Evolutionary conservation across 345 rosid species (phyloP).

Genomic region (Citrus glauca): DNA sequence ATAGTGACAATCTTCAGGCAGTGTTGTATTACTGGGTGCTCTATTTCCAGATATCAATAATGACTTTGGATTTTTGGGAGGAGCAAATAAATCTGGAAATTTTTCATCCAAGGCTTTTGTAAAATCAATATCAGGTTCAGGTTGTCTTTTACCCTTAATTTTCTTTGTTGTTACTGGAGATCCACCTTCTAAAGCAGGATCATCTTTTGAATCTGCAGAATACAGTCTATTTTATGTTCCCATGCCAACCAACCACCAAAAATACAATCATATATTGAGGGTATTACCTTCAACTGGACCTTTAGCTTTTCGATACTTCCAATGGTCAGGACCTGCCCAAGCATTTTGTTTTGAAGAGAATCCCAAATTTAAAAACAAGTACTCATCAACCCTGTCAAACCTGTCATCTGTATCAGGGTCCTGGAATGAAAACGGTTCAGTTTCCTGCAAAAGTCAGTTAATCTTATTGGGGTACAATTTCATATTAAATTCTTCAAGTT

Average conservation of each 20-base stretch:
- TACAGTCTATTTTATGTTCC: constrained; percentile 9
- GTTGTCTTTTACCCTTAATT: constrained; percentile 58
- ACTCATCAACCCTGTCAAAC: constrained; percentile 59
- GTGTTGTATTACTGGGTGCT: constrained; percentile 51
- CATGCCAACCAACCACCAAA: neutral
- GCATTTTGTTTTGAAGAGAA: constrained; percentile 67
- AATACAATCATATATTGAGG: neutral
- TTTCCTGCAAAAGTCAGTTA: constrained; percentile 42
- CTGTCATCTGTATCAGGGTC: constrained; percentile 45
- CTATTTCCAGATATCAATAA: constrained; percentile 72
- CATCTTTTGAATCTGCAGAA: constrained; percentile 47
- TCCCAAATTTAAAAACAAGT: constrained; percentile 69
- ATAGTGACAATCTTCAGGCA: constrained; percentile 99
- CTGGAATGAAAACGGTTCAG: constrained; percentile 38
- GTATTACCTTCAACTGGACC: constrained; percentile 33
- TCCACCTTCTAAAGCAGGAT: constrained; percentile 41
- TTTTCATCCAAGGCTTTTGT: constrained; percentile 70
- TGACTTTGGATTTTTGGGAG: constrained; percentile 79
- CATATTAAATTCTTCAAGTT: constrained; percentile 7
- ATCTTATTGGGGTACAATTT: constrained; percentile 1
- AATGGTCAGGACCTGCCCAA: constrained; percentile 99
- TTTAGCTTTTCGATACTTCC: constrained; percentile 82
- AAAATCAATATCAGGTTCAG: constrained; percentile 70
- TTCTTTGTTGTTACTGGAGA: constrained; percentile 49
- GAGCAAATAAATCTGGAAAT: constrained; percentile 55